Percentiles rank a stretch among this genome's conserved stretches.
phyloP scores from a whole-genome alignment of 257 asterid species.

The Rhazya stricta region DNA sequence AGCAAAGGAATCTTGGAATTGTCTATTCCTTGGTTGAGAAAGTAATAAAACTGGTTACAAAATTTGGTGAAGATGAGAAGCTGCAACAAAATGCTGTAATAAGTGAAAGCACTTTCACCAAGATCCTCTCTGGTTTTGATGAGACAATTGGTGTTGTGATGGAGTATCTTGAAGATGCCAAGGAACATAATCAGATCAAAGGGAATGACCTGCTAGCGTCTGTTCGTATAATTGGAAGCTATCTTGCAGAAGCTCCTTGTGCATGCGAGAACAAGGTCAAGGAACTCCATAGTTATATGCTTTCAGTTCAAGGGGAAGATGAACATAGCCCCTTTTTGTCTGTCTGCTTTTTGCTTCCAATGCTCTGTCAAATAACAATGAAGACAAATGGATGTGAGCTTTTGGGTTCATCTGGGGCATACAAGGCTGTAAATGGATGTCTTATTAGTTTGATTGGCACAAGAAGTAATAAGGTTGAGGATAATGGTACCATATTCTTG shows the following conservation, averaged over 20 bases:
- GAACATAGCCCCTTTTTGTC: slow-evolving; percentile 58
- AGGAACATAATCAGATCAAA: slow-evolving; percentile 76
- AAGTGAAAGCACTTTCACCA: slow-evolving; percentile 49
- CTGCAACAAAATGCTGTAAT: slow-evolving; percentile 32
- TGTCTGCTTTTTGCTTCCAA: slow-evolving; percentile 76
- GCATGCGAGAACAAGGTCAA: slow-evolving; percentile 69
- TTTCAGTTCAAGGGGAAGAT: slow-evolving; percentile 69
- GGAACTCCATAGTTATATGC: slow-evolving; percentile 70
- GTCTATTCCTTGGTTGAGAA: slow-evolving; percentile 77
- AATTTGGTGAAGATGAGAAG: slow-evolving; percentile 55
- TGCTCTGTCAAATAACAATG: slow-evolving; percentile 87
- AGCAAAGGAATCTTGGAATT: slow-evolving; percentile 67
- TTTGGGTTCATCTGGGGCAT: slow-evolving; percentile 59
- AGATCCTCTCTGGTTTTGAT: slow-evolving; percentile 67
- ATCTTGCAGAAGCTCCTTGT: slow-evolving; percentile 84
- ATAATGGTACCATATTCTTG: slow-evolving; percentile 48
- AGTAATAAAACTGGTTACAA: slow-evolving; percentile 66
- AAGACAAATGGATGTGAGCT: slow-evolving; percentile 52
- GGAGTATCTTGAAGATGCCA: slow-evolving; percentile 83
- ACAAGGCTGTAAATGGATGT: slow-evolving; percentile 51
- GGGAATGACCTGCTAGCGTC: slow-evolving; percentile 94
- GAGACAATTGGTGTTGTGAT: slow-evolving; percentile 66
- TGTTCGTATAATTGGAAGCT: slow-evolving; percentile 81
- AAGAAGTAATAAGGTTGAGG: slow-evolving; percentile 31
- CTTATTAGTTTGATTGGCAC: slow-evolving; percentile 48